Percentiles rank a stretch among this genome's conserved stretches.
phyloP scores from a whole-genome alignment of 345 rosid genomes.

The Gossypium sturtianum region DNA sequence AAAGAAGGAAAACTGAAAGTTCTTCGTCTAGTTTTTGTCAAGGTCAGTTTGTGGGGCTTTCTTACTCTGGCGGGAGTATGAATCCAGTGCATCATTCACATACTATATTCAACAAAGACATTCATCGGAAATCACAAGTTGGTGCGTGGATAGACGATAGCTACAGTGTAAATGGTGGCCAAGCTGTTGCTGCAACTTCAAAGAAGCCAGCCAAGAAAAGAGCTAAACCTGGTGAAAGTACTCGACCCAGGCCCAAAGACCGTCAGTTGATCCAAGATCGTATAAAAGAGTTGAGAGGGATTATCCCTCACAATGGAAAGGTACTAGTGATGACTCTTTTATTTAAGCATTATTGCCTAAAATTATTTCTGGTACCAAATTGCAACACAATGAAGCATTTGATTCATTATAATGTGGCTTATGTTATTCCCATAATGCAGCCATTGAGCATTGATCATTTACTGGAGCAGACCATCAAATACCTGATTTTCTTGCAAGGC shows the following conservation, averaged over 20 bases:
- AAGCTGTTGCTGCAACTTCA: slow-evolving; percentile 19
- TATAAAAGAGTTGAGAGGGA: slow-evolving; percentile 74
- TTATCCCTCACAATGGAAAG: slow-evolving; percentile 82
- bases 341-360: background rate
- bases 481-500: slow-evolving; percentile 89
- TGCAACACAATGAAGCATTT: background rate
- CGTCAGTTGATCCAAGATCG: slow-evolving; percentile 97
- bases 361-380: background rate
- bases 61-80: slow-evolving; percentile 31
- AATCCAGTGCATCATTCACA: slow-evolving; percentile 17
- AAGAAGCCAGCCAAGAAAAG: slow-evolving; percentile 55
- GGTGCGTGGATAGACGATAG: slow-evolving; percentile 75
- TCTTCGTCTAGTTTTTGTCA: slow-evolving; percentile 26
- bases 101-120: slow-evolving; percentile 22
- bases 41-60: slow-evolving; percentile 19
- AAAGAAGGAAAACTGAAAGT: slow-evolving; percentile 46
- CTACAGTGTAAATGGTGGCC: slow-evolving; percentile 52
- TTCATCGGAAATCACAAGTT: slow-evolving; percentile 39
- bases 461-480: slow-evolving; percentile 73
- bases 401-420: background rate
- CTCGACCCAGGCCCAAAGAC: slow-evolving; percentile 89
- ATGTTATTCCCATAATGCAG: slow-evolving; percentile 14
- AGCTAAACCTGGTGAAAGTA: slow-evolving; percentile 80
- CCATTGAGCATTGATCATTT: slow-evolving; percentile 89
- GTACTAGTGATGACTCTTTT: slow-evolving; percentile 30